Base-by-base conservation (phyloP, 2,329 filamentous ascomycete species). In the Trichoderma asperellum region DNA sequence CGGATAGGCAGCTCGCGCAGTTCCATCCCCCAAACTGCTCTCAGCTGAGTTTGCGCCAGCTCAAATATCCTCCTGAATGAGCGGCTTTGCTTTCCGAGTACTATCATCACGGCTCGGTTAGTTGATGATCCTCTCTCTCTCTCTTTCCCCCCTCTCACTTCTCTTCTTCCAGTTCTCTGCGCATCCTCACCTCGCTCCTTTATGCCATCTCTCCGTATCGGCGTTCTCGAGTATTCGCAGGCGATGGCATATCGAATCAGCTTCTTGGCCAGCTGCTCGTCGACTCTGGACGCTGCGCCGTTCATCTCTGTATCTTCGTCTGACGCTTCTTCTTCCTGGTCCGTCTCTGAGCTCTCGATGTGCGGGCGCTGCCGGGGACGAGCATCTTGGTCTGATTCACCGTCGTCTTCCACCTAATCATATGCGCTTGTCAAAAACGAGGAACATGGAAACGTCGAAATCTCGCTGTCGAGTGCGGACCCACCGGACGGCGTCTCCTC, bases 21-120 rank as follows among this genome's bases (percentile, higher is more conserved):
- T 78, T 94, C 87, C 94, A 98, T 97, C n/a, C 96, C 96, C 80
- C 97, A 98, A 1, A 90, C 86, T 2, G 82, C 81, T 59, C 85
- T 83, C 47, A 99, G 82, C 73, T 92, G 87, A 40, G 83, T 80
- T 78, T 99, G 95, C 53, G 95, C 93, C 52, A 87, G 83, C 0
- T 87, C 87, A 75, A 97, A 97, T 4, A 97, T 88, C 14, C 81
- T 79, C 77, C 89, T 94, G 78, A 97, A 98, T 43, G 89, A 83
- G 37, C 91, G 85, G 7, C 88, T 82, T 10, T 90, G 86, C 57
- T 89, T 85, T 21, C 91, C 92, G 11, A 97, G 87, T 0, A 97
- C 92, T 89, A 32, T 2, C 40, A 2, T n/a, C 16, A 12, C 29
- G 75, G 70, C 43, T 29, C 18, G 2, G 32, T 49, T 5, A 59